phyloP scores from a whole-genome alignment of 2,329 filamentous ascomycete species.

The Magnaporthiopsis incrustans region DNA sequence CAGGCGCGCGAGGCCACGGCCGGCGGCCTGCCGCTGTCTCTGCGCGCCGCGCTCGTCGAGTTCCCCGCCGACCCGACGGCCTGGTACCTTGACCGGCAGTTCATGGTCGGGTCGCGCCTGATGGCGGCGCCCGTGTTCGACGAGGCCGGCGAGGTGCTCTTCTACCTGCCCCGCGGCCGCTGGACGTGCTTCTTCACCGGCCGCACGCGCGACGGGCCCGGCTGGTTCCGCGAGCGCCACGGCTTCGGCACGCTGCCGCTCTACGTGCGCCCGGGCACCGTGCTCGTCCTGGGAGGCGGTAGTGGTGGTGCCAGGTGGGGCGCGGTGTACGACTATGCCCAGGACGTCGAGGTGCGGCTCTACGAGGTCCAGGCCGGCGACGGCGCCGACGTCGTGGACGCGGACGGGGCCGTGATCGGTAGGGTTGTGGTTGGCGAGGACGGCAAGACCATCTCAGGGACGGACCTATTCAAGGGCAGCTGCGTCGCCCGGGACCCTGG shows the following conservation, averaged over 20 bases:
- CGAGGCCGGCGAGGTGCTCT: slow-evolving; percentile 54
- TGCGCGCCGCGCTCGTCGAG: slow-evolving; percentile 60
- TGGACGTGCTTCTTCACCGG: slow-evolving; percentile 43
- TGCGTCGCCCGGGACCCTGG: neutral
- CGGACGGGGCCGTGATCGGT: slow-evolving; percentile 1
- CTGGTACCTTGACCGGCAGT: slow-evolving; percentile 62
- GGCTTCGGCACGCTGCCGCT: slow-evolving; percentile 50
- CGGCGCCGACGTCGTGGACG: slow-evolving; percentile 1
- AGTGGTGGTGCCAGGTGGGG: neutral
- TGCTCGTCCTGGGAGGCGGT: neutral
- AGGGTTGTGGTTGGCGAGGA: slow-evolving; percentile 4
- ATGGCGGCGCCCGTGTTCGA: slow-evolving; percentile 58
- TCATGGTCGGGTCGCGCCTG: slow-evolving; percentile 61
- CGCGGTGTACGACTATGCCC: slow-evolving; percentile 4
- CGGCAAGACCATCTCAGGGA: neutral
- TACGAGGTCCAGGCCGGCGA: slow-evolving; percentile 4
- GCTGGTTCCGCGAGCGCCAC: slow-evolving; percentile 54
- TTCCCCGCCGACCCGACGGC: slow-evolving; percentile 63
- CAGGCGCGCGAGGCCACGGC: slow-evolving; percentile 26
- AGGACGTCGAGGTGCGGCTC: slow-evolving; percentile 6
- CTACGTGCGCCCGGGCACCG: slow-evolving; percentile 34
- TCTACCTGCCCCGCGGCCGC: slow-evolving; percentile 49
- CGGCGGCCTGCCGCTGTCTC: slow-evolving; percentile 28
- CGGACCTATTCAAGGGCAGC: neutral
- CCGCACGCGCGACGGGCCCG: slow-evolving; percentile 39